A percentile compares a stretch with the other conserved stretches of the same genome.
These are phyloP conservation scores for Daldinia vernicosa DNA, from an alignment of 495 filamentous ascomycete species.

Conservation along the genomic window DNA sequence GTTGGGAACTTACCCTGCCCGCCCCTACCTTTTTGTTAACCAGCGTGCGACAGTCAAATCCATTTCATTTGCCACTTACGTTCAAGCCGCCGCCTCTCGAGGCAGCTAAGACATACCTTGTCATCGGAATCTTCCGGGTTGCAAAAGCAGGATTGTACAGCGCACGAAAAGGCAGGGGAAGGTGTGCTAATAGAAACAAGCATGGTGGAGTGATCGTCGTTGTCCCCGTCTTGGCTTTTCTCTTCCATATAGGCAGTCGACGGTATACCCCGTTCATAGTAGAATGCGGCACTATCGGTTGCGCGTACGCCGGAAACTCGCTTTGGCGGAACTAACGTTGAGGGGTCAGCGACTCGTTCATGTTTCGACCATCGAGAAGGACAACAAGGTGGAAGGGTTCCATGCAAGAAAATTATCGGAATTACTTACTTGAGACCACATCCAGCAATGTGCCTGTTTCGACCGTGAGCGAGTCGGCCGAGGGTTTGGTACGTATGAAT, in stretches of 20 bases:
- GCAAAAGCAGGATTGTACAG: conserved; percentile 34
- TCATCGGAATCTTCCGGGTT: neutral
- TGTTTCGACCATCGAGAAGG: neutral
- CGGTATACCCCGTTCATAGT: conserved; percentile 24
- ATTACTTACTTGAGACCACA: neutral
- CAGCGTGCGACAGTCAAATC: conserved; percentile 10
- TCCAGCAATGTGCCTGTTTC: neutral
- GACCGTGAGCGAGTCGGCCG: neutral
- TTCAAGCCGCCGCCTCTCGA: conserved; percentile 15
- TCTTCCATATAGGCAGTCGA: conserved; percentile 7
- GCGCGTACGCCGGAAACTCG: neutral
- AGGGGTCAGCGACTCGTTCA: neutral
- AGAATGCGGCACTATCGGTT: neutral
- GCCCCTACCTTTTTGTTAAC: neutral
- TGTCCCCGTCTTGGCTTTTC: neutral
- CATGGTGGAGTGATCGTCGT: neutral
- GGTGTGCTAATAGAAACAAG: conserved; percentile 29
- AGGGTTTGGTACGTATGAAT: conserved; percentile 5
- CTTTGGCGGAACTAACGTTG: neutral
- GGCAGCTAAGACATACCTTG: conserved; percentile 26
- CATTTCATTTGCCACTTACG: conserved; percentile 19
- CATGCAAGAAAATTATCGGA: neutral
- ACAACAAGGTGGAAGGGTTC: no score
- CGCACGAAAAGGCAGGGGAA: conserved; percentile 24
- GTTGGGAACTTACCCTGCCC: neutral